Evolutionary conservation across 345 rosid species (phyloP).

Genomic region (Linum trigynum): DNA sequence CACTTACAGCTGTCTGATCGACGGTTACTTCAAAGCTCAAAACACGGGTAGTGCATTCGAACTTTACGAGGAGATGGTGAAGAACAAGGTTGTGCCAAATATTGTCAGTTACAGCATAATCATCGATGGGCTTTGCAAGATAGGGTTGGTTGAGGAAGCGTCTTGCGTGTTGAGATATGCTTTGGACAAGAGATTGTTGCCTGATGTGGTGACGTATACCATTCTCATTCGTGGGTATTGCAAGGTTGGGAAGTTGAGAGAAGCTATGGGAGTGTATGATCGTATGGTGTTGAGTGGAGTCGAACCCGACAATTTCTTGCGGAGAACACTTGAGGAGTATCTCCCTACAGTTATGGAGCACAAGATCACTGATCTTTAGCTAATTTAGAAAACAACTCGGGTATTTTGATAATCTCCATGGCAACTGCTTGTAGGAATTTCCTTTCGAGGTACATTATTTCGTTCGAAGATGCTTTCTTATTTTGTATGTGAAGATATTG

Average conservation of each 20-base stretch:
- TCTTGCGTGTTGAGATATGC: slow-evolving; percentile 29
- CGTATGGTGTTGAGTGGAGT: slow-evolving; percentile 31
- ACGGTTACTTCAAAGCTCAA: slow-evolving; percentile 34
- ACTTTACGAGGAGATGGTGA: slow-evolving; percentile 39
- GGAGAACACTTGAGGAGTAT: slow-evolving; percentile 25
- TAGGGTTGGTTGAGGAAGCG: slow-evolving; percentile 35
- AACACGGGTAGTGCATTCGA: slow-evolving; percentile 29
- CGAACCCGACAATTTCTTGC: slow-evolving; percentile 33
- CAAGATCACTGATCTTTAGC: background rate
- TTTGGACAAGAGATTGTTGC: slow-evolving; percentile 24
- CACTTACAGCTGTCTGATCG: slow-evolving; percentile 42
- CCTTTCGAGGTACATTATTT: no score
- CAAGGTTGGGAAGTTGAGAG: slow-evolving; percentile 34
- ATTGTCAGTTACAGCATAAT: slow-evolving; percentile 42
- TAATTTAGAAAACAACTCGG: background rate
- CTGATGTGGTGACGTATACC: slow-evolving; percentile 38
- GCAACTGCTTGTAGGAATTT: no score
- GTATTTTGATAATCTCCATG: background rate
- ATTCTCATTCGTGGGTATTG: slow-evolving; percentile 46
- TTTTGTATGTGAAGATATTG: no score
- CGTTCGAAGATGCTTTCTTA: no score
- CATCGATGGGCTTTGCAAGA: slow-evolving; percentile 44
- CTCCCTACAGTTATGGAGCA: slow-evolving; percentile 8
- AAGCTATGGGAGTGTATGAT: slow-evolving; percentile 33
- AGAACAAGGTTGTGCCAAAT: slow-evolving; percentile 32